Conservation (phyloP, 345 rosid genomes). For the Pistacia integerrima region DNA sequence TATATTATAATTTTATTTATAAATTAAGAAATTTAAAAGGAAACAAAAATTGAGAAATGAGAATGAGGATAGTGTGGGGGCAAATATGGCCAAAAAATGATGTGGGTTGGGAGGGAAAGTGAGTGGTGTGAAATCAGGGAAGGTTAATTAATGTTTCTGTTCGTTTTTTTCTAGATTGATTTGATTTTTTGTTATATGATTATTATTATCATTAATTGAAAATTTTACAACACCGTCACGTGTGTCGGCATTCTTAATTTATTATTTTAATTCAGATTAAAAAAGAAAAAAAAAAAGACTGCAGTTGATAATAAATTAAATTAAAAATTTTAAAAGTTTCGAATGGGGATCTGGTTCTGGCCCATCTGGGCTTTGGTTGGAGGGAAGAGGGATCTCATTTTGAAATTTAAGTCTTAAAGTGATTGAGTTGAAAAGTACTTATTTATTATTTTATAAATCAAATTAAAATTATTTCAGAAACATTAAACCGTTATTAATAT, state of each 20-base stretch:
- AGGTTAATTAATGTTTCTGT: neutral
- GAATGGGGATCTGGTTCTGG: neutral
- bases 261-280: too few relatives aligned
- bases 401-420: neutral
- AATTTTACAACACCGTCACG: too few relatives aligned
- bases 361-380: too few relatives aligned
- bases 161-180: neutral
- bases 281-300: too few relatives aligned
- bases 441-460: too few relatives aligned
- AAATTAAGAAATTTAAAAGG: too few relatives aligned
- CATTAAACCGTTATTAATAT: too few relatives aligned
- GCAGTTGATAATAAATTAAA: too few relatives aligned
- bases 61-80: neutral
- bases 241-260: neutral
- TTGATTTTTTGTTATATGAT: neutral
- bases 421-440: too few relatives aligned
- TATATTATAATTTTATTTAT: neutral
- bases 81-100: neutral
- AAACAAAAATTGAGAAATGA: too few relatives aligned
- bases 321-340: neutral
- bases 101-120: neutral
- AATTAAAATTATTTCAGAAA: too few relatives aligned
- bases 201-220: neutral
- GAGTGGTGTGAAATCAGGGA: slow-evolving; percentile 6
- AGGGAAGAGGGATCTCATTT: slow-evolving; percentile 4